A percentile compares a stretch with the other conserved stretches of the same genome.
These are phyloP conservation scores for Aspergillus fischeri DNA, from an alignment of 2,329 filamentous ascomycete genomes.

Conservation along the genomic window DNA sequence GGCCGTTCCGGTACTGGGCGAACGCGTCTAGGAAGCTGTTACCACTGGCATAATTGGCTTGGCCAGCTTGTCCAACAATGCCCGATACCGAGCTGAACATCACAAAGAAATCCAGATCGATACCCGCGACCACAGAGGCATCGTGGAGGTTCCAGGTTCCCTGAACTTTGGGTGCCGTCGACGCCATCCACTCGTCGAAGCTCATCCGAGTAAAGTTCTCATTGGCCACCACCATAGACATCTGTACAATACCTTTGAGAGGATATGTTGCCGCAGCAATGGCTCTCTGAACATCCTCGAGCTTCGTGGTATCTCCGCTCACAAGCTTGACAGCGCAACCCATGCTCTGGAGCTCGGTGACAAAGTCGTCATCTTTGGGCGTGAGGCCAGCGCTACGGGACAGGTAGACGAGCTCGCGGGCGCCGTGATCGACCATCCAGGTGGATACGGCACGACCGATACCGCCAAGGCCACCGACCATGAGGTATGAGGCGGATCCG, in stretches of 20 bases:
- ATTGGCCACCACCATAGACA: slow-evolving; percentile 5
- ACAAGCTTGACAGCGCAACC: slow-evolving; percentile 3
- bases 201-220: slow-evolving; percentile 24
- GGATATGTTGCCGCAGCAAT: not conserved
- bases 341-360: slow-evolving; percentile 1
- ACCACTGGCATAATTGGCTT: slow-evolving; percentile 36
- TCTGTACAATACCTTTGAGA: slow-evolving; percentile 16
- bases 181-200: slow-evolving; percentile 25
- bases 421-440: slow-evolving; percentile 13
- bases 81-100: slow-evolving; percentile 34
- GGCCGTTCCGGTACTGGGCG: slow-evolving; percentile 14
- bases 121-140: not conserved
- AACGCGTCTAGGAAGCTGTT: slow-evolving; percentile 34
- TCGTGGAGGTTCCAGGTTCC: slow-evolving; percentile 27
- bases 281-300: slow-evolving; percentile 3
- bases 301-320: slow-evolving; percentile 3
- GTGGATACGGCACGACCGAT: slow-evolving; percentile 9
- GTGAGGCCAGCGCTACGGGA: slow-evolving; percentile 3
- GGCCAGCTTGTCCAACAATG: slow-evolving; percentile 24
- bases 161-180: slow-evolving; percentile 28
- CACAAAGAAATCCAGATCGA: slow-evolving; percentile 42
- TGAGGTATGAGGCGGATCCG: slow-evolving; percentile 6
- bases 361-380: slow-evolving; percentile 1
- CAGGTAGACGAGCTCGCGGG: slow-evolving; percentile 5
- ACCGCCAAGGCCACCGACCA: slow-evolving; percentile 13